Evolutionary conservation across 2,329 filamentous ascomycete species (phyloP), one percentile per base, ranked within the genome.

Genomic region (Calonectria montana): DNA sequence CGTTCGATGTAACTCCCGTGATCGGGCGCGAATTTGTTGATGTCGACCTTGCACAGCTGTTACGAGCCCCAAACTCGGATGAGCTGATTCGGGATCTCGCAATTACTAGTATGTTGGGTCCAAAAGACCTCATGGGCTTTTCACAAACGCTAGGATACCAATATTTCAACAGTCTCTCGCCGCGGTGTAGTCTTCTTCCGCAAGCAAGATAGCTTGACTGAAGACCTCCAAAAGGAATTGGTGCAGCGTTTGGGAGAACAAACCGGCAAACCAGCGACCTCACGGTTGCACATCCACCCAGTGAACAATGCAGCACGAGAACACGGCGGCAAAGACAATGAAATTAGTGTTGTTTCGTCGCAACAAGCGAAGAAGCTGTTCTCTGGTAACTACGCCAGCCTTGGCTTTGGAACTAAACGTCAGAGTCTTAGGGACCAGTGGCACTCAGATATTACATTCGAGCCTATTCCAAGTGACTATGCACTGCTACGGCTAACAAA

Each of bases 121-220:
- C 16, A 16, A 25, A 41, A 43, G 2, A 4, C 3, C n/a, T 6
- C n/a, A 8, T 10, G 18, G 10, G 25, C 21, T n/a, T 21, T 27
- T 16, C 18, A 18, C 18, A 4, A 4, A 4, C 23, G 27, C 16
- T 13, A 29, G 23, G 13, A 10, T 5, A 12, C 50, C 37, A 48
- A 29, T 59, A 8, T 1, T 7, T 5, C 29, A 16, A 39, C 21
- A 93, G 91, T 94, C 74, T 93, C 92, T 1, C 88, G 90, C 70
- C 89, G 92, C 0, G 92, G 92, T 13, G 92, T 94, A 3, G 91
- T 93, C 27, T 93, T 94, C 84, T 93, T 94, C 83, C 89, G 91
- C 25, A 87, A 88, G 31, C 92, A 94, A 74, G 86, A 92, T 78
- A 84, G 86, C 45, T 81, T 93, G 37, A 87, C 86, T 72, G 88